Evolutionary conservation across 148 eudicot genomes (phyloP), one percentile per base, ranked within the genome.

Genomic region (Amaranthus hypochondriacus): DNA sequence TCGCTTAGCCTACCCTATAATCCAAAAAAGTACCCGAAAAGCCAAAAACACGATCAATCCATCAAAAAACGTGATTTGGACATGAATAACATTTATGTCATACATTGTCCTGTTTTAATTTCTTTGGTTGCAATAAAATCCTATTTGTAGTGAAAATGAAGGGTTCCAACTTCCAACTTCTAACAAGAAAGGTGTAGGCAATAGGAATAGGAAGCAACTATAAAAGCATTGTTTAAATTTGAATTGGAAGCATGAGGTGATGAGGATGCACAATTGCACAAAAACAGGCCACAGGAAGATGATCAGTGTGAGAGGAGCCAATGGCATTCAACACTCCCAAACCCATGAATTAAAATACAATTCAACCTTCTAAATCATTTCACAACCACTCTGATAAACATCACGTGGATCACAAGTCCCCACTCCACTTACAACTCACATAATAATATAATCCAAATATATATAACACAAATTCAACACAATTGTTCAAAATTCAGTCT

Each of bases 321-420:
- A 61, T 58, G 11, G 55, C 79, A 76, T 62, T 62, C 62, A 13
- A 56, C 3, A 21, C 15, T 12, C 3, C 4, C 39, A n/a, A 56
- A 5, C 62, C 64, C 70, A 62, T 76, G 21, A 76, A 76, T 70
- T 48, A n/a, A 46, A 57, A 8, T 13, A 46, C 4, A 53, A 2
- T 66, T 7, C 43, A 49, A 52, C 69, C 56, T 48, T 54, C 53
- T 7, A 71, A 44, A 43, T 56, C 46, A 9, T 66, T 56, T 56
- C 59, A 48, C 64, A 46, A 48, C 64, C 69, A 56, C 75, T 42
- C 43, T 6, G 11, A 46, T 78, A 15, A 28, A 3, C n/a, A 50
- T 72, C 76, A 78, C 76, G 76, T 78, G 80, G 53, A 57, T 4
- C 51, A 44, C 80, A 72, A 72, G 15, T 56, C 14, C 76, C 68